phyloP scores from a whole-genome alignment of 768 basidiomycete species.

The Chalciporus sphaerocephalus region DNA sequence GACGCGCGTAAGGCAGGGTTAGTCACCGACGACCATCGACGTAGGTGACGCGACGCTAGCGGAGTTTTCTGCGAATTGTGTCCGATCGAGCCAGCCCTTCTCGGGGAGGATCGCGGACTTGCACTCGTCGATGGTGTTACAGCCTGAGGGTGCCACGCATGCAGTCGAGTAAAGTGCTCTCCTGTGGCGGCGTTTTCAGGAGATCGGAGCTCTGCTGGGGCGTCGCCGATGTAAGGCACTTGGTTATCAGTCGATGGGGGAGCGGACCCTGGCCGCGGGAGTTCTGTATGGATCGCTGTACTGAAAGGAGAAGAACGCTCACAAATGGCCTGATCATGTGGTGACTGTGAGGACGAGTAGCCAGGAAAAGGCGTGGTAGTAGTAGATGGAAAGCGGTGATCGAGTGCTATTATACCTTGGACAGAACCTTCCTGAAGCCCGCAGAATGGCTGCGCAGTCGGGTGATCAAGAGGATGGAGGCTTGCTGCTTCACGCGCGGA shows the following conservation, averaged over 20 bases:
- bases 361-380: conserved; percentile 29
- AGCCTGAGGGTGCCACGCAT: conserved; percentile 20
- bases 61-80: conserved; percentile 29
- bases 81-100: conserved; percentile 31
- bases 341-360: conserved; percentile 30
- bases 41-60: conserved; percentile 26
- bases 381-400: conserved; percentile 21
- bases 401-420: conserved; percentile 18
- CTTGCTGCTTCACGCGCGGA: conserved; percentile 9
- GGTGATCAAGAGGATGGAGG: conserved; percentile 15
- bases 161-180: conserved; percentile 17
- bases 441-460: conserved; percentile 17
- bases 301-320: conserved; percentile 21
- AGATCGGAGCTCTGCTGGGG: conserved; percentile 19
- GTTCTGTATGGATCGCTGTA: conserved; percentile 22
- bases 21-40: conserved; percentile 31
- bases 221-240: conserved; percentile 27
- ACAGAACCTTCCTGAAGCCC: conserved; percentile 15
- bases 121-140: conserved; percentile 15
- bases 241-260: conserved; percentile 28
- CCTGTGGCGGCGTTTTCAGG: conserved; percentile 11
- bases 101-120: conserved; percentile 33
- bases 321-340: conserved; percentile 26
- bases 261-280: conserved; percentile 27
- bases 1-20: conserved; percentile 24